Base-by-base conservation (phyloP, 1,284 basidiomycete genomes). In the Boletellus sp. region DNA sequence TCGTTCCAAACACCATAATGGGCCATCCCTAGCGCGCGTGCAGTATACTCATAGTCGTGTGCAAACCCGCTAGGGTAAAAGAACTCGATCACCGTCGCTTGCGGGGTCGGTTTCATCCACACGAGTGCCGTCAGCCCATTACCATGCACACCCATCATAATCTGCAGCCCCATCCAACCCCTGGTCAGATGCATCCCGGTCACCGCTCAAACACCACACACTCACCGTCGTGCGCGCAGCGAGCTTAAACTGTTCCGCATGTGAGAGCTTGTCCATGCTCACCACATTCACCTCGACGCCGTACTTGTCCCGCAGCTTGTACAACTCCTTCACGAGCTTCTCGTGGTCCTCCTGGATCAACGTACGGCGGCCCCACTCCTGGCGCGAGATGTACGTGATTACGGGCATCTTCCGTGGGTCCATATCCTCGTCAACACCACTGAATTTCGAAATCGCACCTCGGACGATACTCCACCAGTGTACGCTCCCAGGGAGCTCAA, bases 141-240 rank as follows among this genome's bases (percentile, higher is more conserved):
- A 10, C 91, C 91, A 62, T 94, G 91, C 16, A 93, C 85, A 52
- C 91, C 90, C 79, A 92, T 85, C 81, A 93, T 79, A 60, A 93
- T 86, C 87, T 92, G 37, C 8, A 10, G 15, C 28, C n/a, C 10
- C 19, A 13, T 13, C 13, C 16, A 15, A 33, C 16, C 13, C 21
- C 39, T 21, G 19, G 40, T 49, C 10, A 44, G 18, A 28, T 11
- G 1, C 10, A 18, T 19, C 12, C 15, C 1, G 7, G 19, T 16
- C 1, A 21, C 5, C 10, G 2, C 24, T 36, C 2, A 2, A 41
- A 19, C 12, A 6, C 24, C 44, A 52, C 22, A 35, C 16, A 73
- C 83, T 62, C 63, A 91, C 89, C 49, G 91, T 94, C 2, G 90
- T 92, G 49, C 89, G 76, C 1, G 83, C 89, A 8, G 91, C 83